These are phyloP conservation scores for Pichia ethanolica DNA, from an alignment of 805 yeast genomes.

Conservation along the genomic window DNA sequence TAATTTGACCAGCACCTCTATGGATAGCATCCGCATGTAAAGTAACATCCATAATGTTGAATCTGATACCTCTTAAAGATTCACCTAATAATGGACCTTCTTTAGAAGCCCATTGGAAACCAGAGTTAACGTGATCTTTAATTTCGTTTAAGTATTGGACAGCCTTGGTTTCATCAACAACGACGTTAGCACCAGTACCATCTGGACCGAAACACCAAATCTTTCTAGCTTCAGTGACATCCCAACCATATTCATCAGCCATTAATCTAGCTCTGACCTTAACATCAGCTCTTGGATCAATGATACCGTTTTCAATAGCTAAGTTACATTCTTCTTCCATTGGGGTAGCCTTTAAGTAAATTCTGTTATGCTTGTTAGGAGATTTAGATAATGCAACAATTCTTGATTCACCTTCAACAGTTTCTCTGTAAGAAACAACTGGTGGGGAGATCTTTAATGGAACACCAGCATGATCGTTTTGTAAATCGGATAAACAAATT, in stretches of 20 bases:
- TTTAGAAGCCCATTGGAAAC: conserved; percentile 99
- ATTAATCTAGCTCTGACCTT: conserved; percentile 97
- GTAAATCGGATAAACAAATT: conserved; percentile 92
- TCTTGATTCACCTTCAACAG: conserved; percentile 88
- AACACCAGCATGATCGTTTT: conserved; percentile 98
- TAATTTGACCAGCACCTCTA: conserved; percentile 99
- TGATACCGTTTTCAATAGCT: conserved; percentile 90
- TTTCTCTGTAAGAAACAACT: conserved; percentile 98
- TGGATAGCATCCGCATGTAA: conserved; percentile 99
- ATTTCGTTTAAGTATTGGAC: conserved; percentile 98
- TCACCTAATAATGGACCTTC: conserved; percentile 99
- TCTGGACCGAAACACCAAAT: conserved; percentile 99
- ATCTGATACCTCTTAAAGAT: conserved; percentile 90
- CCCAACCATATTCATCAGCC: conserved; percentile 99
- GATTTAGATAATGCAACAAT: conserved; percentile 97
- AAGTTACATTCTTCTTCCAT: conserved; percentile 83
- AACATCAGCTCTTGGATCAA: conserved; percentile 95
- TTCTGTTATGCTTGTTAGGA: conserved; percentile 99
- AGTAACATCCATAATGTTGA: conserved; percentile 98
- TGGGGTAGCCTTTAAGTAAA: conserved; percentile 96
- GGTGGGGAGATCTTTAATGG: conserved; percentile 98
- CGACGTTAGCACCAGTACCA: conserved; percentile 97
- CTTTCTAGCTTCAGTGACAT: conserved; percentile 99
- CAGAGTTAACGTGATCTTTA: conserved; percentile 99
- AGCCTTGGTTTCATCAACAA: conserved; percentile 99